These are phyloP conservation scores for Amoebophrya sp. DNA, from an alignment of 169 alveolate genomes.

Conservation along the genomic window DNA sequence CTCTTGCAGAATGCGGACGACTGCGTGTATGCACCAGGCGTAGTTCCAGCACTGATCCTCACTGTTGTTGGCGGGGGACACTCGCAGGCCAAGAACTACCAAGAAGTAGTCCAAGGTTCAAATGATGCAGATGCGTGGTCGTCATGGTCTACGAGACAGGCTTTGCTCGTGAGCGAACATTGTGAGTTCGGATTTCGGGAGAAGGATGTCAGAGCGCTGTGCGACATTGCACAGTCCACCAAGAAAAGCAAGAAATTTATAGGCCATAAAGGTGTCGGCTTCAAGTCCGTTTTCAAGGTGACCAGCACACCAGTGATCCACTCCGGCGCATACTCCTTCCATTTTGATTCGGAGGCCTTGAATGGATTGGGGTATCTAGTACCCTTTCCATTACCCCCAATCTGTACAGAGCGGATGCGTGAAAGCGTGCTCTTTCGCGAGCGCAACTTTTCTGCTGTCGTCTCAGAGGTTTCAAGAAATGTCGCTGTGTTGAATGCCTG, in stretches of 20 bases:
- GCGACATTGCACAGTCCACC: slow-evolving; percentile 8
- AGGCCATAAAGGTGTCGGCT: slow-evolving; percentile 12
- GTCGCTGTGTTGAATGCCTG: background rate
- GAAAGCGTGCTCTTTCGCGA: background rate
- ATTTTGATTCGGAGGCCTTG: background rate
- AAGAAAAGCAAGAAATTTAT: background rate
- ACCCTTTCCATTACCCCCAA: background rate
- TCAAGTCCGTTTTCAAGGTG: background rate
- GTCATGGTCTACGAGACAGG: no score
- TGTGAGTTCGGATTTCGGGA: background rate
- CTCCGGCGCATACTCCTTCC: background rate
- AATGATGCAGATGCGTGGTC: no score
- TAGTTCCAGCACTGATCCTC: background rate
- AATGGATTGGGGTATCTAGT: background rate
- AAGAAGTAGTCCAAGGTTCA: background rate
- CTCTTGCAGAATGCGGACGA: slow-evolving; percentile 26
- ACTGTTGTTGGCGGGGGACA: background rate
- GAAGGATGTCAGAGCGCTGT: slow-evolving; percentile 1
- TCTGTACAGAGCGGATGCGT: background rate
- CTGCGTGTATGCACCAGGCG: background rate
- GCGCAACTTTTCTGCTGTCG: background rate
- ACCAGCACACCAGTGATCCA: background rate
- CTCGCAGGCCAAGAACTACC: background rate
- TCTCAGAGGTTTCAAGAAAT: background rate
- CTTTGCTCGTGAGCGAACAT: background rate